Base-by-base conservation (phyloP, 148 eudicot species). In the Drosera capensis region DNA sequence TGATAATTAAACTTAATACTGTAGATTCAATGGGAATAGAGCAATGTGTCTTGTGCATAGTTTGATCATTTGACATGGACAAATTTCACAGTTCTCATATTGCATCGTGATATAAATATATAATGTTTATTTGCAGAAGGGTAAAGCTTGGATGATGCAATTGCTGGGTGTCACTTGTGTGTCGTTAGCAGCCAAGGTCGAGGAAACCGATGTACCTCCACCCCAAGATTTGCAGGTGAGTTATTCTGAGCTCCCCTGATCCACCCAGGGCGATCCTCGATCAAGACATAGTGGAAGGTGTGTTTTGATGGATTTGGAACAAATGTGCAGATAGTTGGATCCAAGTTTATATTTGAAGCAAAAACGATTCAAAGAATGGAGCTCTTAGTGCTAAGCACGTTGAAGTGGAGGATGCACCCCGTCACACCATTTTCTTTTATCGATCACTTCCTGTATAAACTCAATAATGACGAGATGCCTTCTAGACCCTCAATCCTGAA, bases 381-480 rank as follows among this genome's bases (percentile, higher is more conserved):
- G 54, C 90, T 85, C 31, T 52, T 77, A 39, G 82, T 85, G 47
- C 48, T 85, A 65, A 63, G 64, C 60, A 85, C 82, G 11, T 74
- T 85, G 71, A 80, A 72, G 41, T 85, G 95, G 95, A 85, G 80
- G 61, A 80, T 85, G 90, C 79, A 74, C 43, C 57, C 90, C 17
- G 61, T 77, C 17, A 80, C 95, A 23, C 95, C 95, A 55, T 85
- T 80, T 59, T 85, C 90, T 0, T 85, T 69, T 64, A 46, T 80
- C 1, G 85, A 80, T 22, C 57, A 69, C 52, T 85, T 77, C 71
- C 48, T 85, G 7, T 13, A 28, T 25, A 77, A 80, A 63, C 41
- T 77, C 22, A 70, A 54, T 59, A 54, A 52, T 59, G 77, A 77
- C 69, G 58, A 70, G 55, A 44, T 47, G n/a, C 57, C 74, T 42